Percentiles rank a stretch among this genome's conserved stretches.
These are phyloP conservation scores for Rhododendron mucronatum DNA, from an alignment of 148 eudicot species.

Conservation along the genomic window DNA sequence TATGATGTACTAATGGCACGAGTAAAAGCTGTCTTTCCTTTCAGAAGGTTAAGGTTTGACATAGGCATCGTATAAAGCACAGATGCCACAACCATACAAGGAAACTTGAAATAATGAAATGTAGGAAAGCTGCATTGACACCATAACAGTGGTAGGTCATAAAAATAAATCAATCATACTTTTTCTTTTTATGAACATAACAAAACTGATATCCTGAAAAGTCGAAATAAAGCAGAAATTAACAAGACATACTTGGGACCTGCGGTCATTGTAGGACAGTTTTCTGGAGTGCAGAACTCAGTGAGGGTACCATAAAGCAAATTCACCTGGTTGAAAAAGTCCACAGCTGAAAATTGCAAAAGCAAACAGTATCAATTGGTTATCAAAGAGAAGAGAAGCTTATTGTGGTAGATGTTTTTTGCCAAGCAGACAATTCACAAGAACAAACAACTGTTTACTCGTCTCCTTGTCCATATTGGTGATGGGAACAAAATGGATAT, in stretches of 20 bases:
- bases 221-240: not conserved
- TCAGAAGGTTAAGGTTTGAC: not conserved
- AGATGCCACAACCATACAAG: not conserved
- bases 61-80: not conserved
- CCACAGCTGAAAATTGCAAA: slow-evolving; percentile 75
- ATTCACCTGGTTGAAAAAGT: slow-evolving; percentile 99
- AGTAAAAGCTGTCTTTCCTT: not conserved
- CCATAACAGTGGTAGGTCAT: not conserved
- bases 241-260: slow-evolving; percentile 78
- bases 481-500: not conserved
- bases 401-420: not conserved
- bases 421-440: not conserved
- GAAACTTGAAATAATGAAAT: not conserved
- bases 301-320: slow-evolving; percentile 97
- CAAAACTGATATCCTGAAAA: not conserved
- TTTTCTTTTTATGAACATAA: not conserved
- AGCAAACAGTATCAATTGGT: slow-evolving; percentile 19
- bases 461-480: not conserved
- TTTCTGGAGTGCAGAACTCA: slow-evolving; percentile 90
- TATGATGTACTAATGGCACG: not conserved
- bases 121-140: not conserved
- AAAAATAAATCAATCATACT: not conserved
- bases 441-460: not conserved
- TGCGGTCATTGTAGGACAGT: slow-evolving; percentile 93
- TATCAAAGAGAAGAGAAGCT: not conserved